Base-by-base conservation (phyloP, 306 rosid species). In the Alnus glutinosa region DNA sequence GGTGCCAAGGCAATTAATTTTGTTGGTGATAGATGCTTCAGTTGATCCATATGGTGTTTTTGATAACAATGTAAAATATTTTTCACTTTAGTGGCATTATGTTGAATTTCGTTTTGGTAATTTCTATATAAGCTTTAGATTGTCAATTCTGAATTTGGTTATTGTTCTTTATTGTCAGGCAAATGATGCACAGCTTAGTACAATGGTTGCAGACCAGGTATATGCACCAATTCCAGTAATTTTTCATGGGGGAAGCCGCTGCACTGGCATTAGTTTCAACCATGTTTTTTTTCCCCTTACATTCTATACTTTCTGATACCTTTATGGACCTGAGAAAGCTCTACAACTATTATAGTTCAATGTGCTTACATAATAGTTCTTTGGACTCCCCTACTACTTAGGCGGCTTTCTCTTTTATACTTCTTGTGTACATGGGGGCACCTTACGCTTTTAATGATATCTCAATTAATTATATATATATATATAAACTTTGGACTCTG, bases 161-260 rank as follows among this genome's bases (percentile, higher is more conserved):
- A 55, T 66, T 81, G 54, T 78, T 50, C 55, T 71, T 80, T 77
- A 15, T 80, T 83, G 70, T 73, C 92, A 94, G 97, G 99, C 99
- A 73, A 95, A 95, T 88, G 99, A 95, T 80, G 98, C 99, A 32
- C 99, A 95, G 54, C 98, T 95, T 48, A 95, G 99, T 88, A 93
- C 98, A 73, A 95, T 93, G 98, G 99, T 95, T 34, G 98, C 88
- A 3, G 97, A 93, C 84, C 97, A 94, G 98, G 98, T 92, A 85
- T 44, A 5, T 63, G 61, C 44, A 58, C 58, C 57, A 71, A 39
- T 55, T 74, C 46, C 13, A 23, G 16, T 37, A 66, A 63, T n/a
- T 42, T 67, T 68, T 48, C 42, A 46, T 67, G 77, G 55, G 28
- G 68, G 69, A 73, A 79, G 61, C 48, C 42, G 42, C 57, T 67